phyloP scores from a whole-genome alignment of 2,329 filamentous ascomycete species.

The Ascochyta fabae region DNA sequence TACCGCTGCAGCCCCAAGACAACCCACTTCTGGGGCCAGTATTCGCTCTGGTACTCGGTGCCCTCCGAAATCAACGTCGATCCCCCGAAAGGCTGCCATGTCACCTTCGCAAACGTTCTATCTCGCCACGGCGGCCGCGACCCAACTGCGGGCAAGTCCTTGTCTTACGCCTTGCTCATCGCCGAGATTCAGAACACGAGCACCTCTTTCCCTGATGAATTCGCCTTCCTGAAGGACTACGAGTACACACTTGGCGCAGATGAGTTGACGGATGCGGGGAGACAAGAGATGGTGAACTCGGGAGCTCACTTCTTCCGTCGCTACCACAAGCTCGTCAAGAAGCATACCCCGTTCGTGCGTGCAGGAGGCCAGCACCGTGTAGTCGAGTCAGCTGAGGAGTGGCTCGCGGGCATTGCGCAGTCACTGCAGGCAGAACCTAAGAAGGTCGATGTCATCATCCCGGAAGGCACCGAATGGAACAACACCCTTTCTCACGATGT shows the following conservation, averaged over 20 bases:
- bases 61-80: slow-evolving; percentile 67
- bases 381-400: slow-evolving; percentile 75
- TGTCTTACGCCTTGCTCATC: slow-evolving; percentile 68
- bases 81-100: slow-evolving; percentile 70
- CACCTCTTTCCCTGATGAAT: slow-evolving; percentile 65
- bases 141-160: slow-evolving; percentile 73
- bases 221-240: slow-evolving; percentile 74
- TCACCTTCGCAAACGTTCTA: slow-evolving; percentile 82
- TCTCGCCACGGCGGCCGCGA: slow-evolving; percentile 86
- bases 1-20: slow-evolving; percentile 68
- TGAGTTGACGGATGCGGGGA: slow-evolving; percentile 71
- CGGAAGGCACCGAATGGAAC: slow-evolving; percentile 71
- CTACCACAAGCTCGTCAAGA: slow-evolving; percentile 68
- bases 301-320: slow-evolving; percentile 77
- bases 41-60: slow-evolving; percentile 82
- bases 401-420: slow-evolving; percentile 74
- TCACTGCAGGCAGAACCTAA: slow-evolving; percentile 54
- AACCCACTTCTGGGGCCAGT: slow-evolving; percentile 82
- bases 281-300: slow-evolving; percentile 74
- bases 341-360: slow-evolving; percentile 72
- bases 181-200: slow-evolving; percentile 67
- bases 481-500: slow-evolving; percentile 80
- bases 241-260: slow-evolving; percentile 74
- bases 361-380: slow-evolving; percentile 73
- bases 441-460: slow-evolving; percentile 66